Evolutionary conservation across 1,284 basidiomycete species (phyloP).

Genomic region (Meripilus lineatus): DNA sequence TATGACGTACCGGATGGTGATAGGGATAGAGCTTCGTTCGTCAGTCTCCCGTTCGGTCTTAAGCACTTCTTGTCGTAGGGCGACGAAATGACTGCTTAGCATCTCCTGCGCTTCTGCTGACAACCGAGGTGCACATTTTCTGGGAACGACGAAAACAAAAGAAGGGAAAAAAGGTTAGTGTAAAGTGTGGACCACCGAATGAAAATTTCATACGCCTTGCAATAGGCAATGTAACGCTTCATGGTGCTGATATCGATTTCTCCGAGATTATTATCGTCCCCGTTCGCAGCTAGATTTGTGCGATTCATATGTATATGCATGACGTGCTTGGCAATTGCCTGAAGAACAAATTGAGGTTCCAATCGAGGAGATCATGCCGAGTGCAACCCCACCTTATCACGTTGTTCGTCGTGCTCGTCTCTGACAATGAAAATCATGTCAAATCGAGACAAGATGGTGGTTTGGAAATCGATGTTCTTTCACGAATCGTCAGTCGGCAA

Average conservation of each 20-base stretch:
- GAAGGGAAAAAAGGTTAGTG: conserved; percentile 3
- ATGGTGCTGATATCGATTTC: conserved; percentile 98
- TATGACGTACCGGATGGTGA: conserved; percentile 82
- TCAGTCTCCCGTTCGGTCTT: conserved; percentile 97
- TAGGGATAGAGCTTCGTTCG: conserved; percentile 96
- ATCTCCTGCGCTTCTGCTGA: conserved; percentile 95
- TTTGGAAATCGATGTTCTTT: conserved; percentile 97
- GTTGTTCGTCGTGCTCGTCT: conserved; percentile 94
- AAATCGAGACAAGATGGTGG: conserved; percentile 96
- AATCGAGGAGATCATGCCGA: conserved; percentile 2
- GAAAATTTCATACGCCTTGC: conserved; percentile 69
- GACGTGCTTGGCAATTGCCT: conserved; percentile 96
- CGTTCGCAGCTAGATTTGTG: conserved; percentile 56
- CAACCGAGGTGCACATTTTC: conserved; percentile 93
- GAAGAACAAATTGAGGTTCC: conserved; percentile 1
- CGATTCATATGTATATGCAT: conserved; percentile 99
- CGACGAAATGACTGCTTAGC: conserved; percentile 96
- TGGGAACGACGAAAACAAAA: conserved; percentile 25
- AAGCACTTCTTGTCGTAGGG: conserved; percentile 91
- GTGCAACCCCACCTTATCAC: conserved; percentile 68
- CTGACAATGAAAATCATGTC: conserved; percentile 99
- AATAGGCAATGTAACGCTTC: conserved; percentile 96
- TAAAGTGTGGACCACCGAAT: neutral
- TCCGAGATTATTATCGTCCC: conserved; percentile 68
- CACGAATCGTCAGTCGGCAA: neutral